Conservation (phyloP, 2,329 filamentous ascomycete genomes). For the Periconia sp. region DNA sequence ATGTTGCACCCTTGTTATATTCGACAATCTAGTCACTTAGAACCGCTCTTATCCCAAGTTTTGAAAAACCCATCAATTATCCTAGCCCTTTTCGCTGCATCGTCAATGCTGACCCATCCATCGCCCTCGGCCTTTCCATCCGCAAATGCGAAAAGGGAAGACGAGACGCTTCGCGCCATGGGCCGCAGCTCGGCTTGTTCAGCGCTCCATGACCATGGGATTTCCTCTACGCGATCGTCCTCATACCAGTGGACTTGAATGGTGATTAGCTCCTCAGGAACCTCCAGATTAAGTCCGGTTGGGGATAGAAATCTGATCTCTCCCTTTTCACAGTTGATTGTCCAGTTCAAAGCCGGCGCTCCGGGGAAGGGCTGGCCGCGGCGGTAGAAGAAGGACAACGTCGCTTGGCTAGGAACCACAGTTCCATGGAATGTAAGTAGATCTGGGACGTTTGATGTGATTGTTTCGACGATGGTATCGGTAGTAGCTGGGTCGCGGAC, state of each 20-base stretch:
- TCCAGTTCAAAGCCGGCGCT: slow-evolving; percentile 56
- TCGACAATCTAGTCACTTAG: too few species aligned
- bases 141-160: slow-evolving; percentile 27
- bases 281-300: slow-evolving; percentile 22
- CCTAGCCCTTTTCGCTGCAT: slow-evolving; percentile 26
- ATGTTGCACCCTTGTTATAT: too few species aligned
- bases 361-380: slow-evolving; percentile 58
- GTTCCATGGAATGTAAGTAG: slow-evolving; percentile 47
- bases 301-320: slow-evolving; percentile 40
- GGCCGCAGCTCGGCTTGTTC: slow-evolving; percentile 36
- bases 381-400: slow-evolving; percentile 53
- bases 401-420: slow-evolving; percentile 41
- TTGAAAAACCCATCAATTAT: slow-evolving; percentile 21
- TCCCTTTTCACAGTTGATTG: slow-evolving; percentile 54
- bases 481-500: slow-evolving; percentile 21
- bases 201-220: slow-evolving; percentile 52
- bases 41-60: too few species aligned
- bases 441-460: slow-evolving; percentile 53
- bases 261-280: slow-evolving; percentile 41
- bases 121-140: slow-evolving; percentile 23
- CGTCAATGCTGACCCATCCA: slow-evolving; percentile 34
- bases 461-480: slow-evolving; percentile 35
- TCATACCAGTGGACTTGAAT: slow-evolving; percentile 60
- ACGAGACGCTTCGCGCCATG: slow-evolving; percentile 23
- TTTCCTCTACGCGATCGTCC: slow-evolving; percentile 52